Conservation (phyloP, 306 rosid genomes). For the Boehmeria nivea region DNA sequence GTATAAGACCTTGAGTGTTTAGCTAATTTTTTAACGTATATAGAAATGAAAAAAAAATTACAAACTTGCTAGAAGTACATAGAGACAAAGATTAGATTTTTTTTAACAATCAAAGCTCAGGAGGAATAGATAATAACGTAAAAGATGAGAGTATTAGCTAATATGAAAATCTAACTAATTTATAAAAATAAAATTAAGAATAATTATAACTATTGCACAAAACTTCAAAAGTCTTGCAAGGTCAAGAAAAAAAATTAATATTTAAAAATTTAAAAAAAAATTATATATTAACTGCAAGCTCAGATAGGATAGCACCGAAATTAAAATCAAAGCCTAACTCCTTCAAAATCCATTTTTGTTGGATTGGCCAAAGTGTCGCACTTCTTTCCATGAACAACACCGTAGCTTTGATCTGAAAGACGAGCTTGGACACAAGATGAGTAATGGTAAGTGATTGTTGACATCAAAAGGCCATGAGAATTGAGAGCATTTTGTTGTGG, state of each 20-base stretch:
- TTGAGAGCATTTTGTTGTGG: background rate
- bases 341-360: conserved; percentile 10
- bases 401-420: background rate
- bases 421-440: background rate
- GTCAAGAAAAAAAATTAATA: conserved; percentile 62
- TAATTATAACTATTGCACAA: accelerated
- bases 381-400: background rate
- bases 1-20: too few relatives aligned
- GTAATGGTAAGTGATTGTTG: background rate
- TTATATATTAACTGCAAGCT: conserved; percentile 18
- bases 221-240: conserved; percentile 62
- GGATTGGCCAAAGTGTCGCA: background rate
- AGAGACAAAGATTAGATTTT: too few relatives aligned
- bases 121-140: conserved; percentile 41
- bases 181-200: accelerated
- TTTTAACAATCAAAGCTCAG: conserved; percentile 40
- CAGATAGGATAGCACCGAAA: conserved; percentile 59
- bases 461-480: background rate
- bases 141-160: conserved; percentile 13
- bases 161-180: accelerated
- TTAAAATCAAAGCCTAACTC: background rate
- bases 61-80: too few relatives aligned
- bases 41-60: too few relatives aligned
- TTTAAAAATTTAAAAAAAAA: accelerated
- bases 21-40: too few relatives aligned